A percentile compares a stretch with the other conserved stretches of the same genome.
These are phyloP conservation scores for Saccharomycopsis malanga DNA, from an alignment of 805 yeast genomes.

Conservation along the genomic window DNA sequence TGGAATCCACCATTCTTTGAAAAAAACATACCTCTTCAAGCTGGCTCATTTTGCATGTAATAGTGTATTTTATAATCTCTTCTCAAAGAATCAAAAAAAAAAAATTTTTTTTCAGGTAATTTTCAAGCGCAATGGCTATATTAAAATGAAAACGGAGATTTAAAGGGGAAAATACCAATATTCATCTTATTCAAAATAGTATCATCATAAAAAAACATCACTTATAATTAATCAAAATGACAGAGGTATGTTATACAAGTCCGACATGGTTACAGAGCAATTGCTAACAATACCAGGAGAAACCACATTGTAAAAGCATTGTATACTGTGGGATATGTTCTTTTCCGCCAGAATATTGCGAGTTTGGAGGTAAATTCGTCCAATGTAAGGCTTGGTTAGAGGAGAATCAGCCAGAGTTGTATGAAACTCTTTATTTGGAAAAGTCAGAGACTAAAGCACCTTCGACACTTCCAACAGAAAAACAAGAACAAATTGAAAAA, in stretches of 20 bases:
- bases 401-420: constrained; percentile 51
- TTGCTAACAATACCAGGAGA: constrained; percentile 1
- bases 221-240: no score
- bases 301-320: constrained; percentile 33
- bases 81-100: no score
- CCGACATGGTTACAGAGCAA: no score
- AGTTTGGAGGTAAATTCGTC: constrained; percentile 74
- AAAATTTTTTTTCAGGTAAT: no score
- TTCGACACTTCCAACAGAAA: constrained; percentile 57
- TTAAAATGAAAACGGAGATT: no score
- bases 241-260: no score
- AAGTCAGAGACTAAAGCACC: constrained; percentile 44
- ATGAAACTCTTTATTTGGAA: constrained; percentile 51
- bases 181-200: no score
- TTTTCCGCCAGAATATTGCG: constrained; percentile 88
- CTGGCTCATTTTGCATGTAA: constrained; percentile 2
- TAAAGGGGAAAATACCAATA: no score
- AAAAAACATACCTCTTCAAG: constrained; percentile 16
- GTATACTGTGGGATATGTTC: constrained; percentile 74
- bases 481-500: constrained; percentile 74
- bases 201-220: no score
- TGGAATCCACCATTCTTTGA: no score
- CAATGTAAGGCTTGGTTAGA: constrained; percentile 81
- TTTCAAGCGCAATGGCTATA: no score
- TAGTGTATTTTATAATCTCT: no score